Conservation (phyloP, 1,284 basidiomycete species). For the Ustilago esculenta region DNA sequence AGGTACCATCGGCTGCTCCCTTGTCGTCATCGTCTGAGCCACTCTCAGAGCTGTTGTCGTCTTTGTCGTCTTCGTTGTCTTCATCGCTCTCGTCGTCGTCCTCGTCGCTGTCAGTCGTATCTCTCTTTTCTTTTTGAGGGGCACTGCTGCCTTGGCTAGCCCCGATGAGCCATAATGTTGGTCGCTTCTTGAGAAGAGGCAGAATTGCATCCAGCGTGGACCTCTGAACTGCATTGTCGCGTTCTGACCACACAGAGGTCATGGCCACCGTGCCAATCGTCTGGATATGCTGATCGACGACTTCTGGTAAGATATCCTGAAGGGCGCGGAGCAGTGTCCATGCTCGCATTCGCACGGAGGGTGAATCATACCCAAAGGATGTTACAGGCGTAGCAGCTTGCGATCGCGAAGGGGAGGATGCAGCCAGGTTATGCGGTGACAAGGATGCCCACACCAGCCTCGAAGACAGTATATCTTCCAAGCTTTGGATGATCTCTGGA, state of each 20-base stretch:
- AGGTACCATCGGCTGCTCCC: neutral
- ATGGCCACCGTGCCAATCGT: constrained; percentile 48
- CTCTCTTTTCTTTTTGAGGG: neutral
- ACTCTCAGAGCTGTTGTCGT: constrained; percentile 21
- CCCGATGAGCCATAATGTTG: constrained; percentile 62
- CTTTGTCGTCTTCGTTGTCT: constrained; percentile 27
- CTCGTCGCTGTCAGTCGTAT: constrained; percentile 7
- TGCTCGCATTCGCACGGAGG: constrained; percentile 49
- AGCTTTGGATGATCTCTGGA: constrained; percentile 15
- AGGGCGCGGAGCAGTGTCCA: constrained; percentile 52
- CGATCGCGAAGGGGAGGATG: constrained; percentile 1
- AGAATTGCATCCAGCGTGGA: constrained; percentile 55
- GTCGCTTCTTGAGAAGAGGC: constrained; percentile 51
- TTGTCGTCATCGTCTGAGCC: constrained; percentile 5
- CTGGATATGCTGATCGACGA: constrained; percentile 37
- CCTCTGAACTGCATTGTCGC: constrained; percentile 51
- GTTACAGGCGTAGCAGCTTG: constrained; percentile 6
- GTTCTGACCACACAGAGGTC: constrained; percentile 58
- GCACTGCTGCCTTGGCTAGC: neutral
- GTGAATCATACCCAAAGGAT: constrained; percentile 50
- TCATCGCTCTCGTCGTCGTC: constrained; percentile 31
- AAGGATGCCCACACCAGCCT: constrained; percentile 51
- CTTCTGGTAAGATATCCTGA: constrained; percentile 6
- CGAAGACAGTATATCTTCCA: constrained; percentile 47
- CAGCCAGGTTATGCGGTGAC: constrained; percentile 24